Percentiles rank a stretch among this genome's conserved stretches.
These are phyloP conservation scores for Mycotypha africana DNA, from an alignment of 371 early-diverging fungal genomes.

Conservation along the genomic window DNA sequence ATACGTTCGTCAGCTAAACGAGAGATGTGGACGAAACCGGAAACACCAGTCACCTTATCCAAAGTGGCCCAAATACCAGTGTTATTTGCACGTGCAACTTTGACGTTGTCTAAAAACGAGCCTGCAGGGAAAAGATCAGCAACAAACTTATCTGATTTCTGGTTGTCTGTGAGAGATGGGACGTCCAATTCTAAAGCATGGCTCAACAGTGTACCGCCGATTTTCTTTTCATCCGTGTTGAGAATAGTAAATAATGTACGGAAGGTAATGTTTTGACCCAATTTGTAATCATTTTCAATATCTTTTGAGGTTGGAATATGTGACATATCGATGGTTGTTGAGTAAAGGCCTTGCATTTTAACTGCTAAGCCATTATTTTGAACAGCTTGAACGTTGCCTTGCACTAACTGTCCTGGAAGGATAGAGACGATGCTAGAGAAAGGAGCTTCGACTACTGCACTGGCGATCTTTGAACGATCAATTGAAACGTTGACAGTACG, in stretches of 20 bases:
- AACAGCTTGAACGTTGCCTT: conserved; percentile 46
- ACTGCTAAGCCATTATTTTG: conserved; percentile 55
- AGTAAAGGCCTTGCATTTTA: conserved; percentile 68
- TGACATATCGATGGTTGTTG: conserved; percentile 46
- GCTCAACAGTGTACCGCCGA: conserved; percentile 55
- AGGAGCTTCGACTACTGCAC: conserved; percentile 42
- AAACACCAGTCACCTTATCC: conserved; percentile 38
- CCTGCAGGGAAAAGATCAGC: conserved; percentile 50
- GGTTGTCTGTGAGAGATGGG: conserved; percentile 3
- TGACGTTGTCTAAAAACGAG: conserved; percentile 49
- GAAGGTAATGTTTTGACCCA: conserved; percentile 50
- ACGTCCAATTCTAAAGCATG: conserved; percentile 42
- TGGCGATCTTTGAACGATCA: conserved; percentile 47
- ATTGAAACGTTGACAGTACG: conserved; percentile 57
- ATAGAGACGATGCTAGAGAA: conserved; percentile 55
- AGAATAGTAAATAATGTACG: conserved; percentile 61
- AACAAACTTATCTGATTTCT: conserved; percentile 19
- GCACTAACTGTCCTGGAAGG: conserved; percentile 60
- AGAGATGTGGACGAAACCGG: conserved; percentile 64
- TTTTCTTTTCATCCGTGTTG: conserved; percentile 47
- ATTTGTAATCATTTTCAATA: conserved; percentile 43
- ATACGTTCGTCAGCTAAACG: conserved; percentile 67
- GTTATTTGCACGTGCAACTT: conserved; percentile 42
- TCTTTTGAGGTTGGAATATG: conserved; percentile 48
- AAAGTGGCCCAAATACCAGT: conserved; percentile 54